Percentiles rank a stretch among this genome's conserved stretches.
Evolutionary conservation across 1,139 yeast species (phyloP).

Genomic region (Kodamaea plutei): DNA sequence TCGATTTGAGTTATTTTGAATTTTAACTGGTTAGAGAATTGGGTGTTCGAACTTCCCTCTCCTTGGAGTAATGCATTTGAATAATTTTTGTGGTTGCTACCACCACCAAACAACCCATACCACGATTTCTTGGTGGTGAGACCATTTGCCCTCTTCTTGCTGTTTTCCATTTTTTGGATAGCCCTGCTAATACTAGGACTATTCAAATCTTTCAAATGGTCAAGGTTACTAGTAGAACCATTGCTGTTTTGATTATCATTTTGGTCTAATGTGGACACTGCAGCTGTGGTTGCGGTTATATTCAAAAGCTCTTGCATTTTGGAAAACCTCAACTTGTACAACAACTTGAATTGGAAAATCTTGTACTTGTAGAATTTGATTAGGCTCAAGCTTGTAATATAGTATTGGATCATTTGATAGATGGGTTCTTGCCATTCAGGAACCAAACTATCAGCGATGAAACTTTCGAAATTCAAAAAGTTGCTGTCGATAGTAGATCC

Average conservation of each 20-base stretch:
- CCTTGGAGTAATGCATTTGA: slow-evolving; percentile 8
- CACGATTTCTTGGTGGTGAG: slow-evolving; percentile 32
- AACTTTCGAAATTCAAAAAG: slow-evolving; percentile 40
- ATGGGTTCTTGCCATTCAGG: slow-evolving; percentile 49
- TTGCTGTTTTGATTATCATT: slow-evolving; percentile 1
- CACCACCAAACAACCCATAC: slow-evolving; percentile 48
- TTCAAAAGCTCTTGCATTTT: slow-evolving; percentile 38
- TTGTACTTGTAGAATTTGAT: slow-evolving; percentile 45
- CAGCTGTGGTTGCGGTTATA: slow-evolving; percentile 14
- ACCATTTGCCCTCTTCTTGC: slow-evolving; percentile 20
- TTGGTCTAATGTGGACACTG: slow-evolving; percentile 1
- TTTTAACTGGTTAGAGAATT: slow-evolving; percentile 17
- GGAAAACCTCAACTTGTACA: slow-evolving; percentile 39
- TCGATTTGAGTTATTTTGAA: slow-evolving; percentile 34
- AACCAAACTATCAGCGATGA: slow-evolving; percentile 29
- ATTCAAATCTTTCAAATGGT: slow-evolving; percentile 29
- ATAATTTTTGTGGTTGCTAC: slow-evolving; percentile 14
- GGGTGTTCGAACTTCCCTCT: slow-evolving; percentile 7
- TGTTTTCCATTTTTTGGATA: slow-evolving; percentile 26
- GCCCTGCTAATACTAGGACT: slow-evolving; percentile 42
- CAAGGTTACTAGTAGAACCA: slow-evolving; percentile 17
- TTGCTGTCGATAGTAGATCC: slow-evolving; percentile 44
- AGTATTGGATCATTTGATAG: slow-evolving; percentile 39
- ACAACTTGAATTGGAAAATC: slow-evolving; percentile 39
- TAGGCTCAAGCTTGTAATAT: slow-evolving; percentile 34